Base-by-base conservation (phyloP, 768 basidiomycete genomes). In the Auricularia auricula-judae region DNA sequence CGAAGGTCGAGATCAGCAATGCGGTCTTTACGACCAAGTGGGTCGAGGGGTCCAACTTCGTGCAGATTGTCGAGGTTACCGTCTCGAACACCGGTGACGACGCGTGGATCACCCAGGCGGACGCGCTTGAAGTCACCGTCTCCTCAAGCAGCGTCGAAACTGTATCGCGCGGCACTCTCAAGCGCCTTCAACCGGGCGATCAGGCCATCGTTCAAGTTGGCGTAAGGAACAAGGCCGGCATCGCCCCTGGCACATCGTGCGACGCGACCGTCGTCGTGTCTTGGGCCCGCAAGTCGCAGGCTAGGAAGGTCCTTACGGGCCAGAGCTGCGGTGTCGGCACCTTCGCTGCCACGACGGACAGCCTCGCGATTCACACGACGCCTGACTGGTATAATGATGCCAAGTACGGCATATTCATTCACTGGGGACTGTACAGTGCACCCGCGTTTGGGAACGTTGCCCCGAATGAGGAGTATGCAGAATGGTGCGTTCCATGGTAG, bases 401-500 rank as follows among this genome's bases (percentile, higher is more conserved):
- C 11, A 84, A 84, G 70, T 84, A 76, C 67, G 83, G 83, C 11
- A 83, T 83, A 14, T 83, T 62, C 63, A 66, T 63, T 29, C 62
- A 65, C 56, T 56, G 63, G 54, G 63, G 36, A 62, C 42, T 51
- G 47, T 51, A 51, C 47, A 51, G 47, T 18, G 29, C 63, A 39
- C 47, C 47, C 11, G 60, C 36, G 2, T 51, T 18, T 33, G 3
- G 16, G 47, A 82, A 79, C 69, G 74, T 84, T 58, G 21, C 47
- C 11, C 47, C 47, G 47, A 51, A 51, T 18, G 47, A 51, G 21
- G 47, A 69, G 11, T 84, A 84, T 66, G 78, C 81, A 0, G 84
- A 85, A 69, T 85, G 83, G 82, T 85, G 84, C 65, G 71, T 79
- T 80, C 82, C 69, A 65, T 78, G 78, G 23, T 53, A 34, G 29